These are phyloP conservation scores for Cladochytrium tenue DNA, from an alignment of 371 early-diverging fungal species.

Conservation along the genomic window DNA sequence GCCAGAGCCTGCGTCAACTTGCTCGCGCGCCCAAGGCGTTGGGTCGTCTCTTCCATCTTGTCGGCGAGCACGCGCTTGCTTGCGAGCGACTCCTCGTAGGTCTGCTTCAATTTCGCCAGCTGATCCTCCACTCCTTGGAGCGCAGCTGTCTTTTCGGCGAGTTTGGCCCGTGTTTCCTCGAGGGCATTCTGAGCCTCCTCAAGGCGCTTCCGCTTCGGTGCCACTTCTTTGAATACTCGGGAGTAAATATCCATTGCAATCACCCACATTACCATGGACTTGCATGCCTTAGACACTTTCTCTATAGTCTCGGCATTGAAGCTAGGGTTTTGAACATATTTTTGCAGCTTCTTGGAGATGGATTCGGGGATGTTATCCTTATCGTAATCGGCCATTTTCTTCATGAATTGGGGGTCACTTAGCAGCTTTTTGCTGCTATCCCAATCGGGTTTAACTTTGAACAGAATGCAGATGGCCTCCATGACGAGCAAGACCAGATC, in stretches of 20 bases:
- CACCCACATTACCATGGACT: conserved; percentile 52
- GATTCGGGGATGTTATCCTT: conserved; percentile 46
- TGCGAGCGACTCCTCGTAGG: conserved; percentile 37
- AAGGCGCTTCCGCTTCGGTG: conserved; percentile 48
- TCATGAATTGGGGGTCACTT: conserved; percentile 47
- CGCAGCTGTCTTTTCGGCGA: conserved; percentile 47
- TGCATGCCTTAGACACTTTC: conserved; percentile 47
- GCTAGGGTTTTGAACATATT: conserved; percentile 42
- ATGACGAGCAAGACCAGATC: conserved; percentile 48
- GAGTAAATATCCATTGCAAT: conserved; percentile 55
- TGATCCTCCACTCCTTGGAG: conserved; percentile 45
- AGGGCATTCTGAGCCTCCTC: conserved; percentile 44
- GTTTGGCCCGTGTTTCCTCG: conserved; percentile 36
- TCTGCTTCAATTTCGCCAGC: conserved; percentile 44
- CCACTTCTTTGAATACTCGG: conserved; percentile 50
- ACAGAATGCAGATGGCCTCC: conserved; percentile 52
- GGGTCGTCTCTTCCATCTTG: conserved; percentile 48
- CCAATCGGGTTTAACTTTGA: conserved; percentile 52
- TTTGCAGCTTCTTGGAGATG: conserved; percentile 40
- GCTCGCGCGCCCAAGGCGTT: conserved; percentile 37
- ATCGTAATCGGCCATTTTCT: conserved; percentile 47
- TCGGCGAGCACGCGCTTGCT: conserved; percentile 40
- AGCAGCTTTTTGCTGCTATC: conserved; percentile 48
- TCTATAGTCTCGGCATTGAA: conserved; percentile 51
- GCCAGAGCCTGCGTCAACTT: conserved; percentile 43